These are phyloP conservation scores for Candida sonorensis DNA, from an alignment of 805 yeast species.

Conservation along the genomic window DNA sequence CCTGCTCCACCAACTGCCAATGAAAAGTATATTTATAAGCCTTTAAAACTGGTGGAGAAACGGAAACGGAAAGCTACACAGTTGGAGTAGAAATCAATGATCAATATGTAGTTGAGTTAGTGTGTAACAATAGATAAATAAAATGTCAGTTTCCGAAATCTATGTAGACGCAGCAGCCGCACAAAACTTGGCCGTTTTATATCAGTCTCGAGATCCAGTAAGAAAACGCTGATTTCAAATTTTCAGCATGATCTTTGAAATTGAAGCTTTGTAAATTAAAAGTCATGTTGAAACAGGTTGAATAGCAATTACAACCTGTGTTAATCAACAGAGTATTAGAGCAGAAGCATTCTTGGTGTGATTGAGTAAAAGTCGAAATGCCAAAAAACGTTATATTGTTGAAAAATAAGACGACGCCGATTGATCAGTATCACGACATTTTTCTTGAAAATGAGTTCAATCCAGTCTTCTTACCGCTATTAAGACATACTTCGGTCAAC, in stretches of 20 bases:
- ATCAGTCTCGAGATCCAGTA: slow-evolving; percentile 1
- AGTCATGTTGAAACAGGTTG: too few species aligned
- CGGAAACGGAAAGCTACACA: slow-evolving; percentile 1
- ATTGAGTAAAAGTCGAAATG: too few species aligned
- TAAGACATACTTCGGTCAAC: slow-evolving; percentile 56
- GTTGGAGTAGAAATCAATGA: too few species aligned
- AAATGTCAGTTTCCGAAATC: too few species aligned
- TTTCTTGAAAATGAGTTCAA: slow-evolving; percentile 31
- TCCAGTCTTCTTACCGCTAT: slow-evolving; percentile 63
- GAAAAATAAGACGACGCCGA: slow-evolving; percentile 66
- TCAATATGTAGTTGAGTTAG: too few species aligned
- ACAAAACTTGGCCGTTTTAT: too few species aligned
- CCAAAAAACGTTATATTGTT: slow-evolving; percentile 40
- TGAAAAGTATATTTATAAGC: slow-evolving; percentile 14
- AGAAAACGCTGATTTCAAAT: neutral
- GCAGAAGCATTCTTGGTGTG: too few species aligned
- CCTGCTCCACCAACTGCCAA: neutral
- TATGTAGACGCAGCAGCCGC: too few species aligned
- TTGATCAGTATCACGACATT: slow-evolving; percentile 54
- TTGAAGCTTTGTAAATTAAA: too few species aligned
- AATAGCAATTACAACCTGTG: too few species aligned
- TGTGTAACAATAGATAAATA: too few species aligned
- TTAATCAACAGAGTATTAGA: too few species aligned
- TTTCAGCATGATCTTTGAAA: neutral
- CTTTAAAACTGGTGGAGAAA: slow-evolving; percentile 15